phyloP scores from a whole-genome alignment of 23 red algal genomes.

The Agarophyton chilense region DNA sequence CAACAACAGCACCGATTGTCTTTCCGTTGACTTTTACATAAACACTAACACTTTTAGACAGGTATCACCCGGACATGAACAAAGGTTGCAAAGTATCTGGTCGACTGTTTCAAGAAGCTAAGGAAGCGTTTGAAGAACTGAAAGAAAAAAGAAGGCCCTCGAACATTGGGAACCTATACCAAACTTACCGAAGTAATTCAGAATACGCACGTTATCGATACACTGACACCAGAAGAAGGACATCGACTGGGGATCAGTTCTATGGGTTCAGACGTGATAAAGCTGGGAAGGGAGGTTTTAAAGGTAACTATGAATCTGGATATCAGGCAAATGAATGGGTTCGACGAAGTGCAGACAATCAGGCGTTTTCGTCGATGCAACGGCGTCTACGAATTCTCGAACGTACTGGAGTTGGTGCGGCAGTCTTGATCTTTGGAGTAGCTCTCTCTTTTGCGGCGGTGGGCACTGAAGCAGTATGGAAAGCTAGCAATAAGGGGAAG shows the following conservation, averaged over 20 bases:
- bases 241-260: not conserved
- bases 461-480: slow-evolving; percentile 45
- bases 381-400: not conserved
- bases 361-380: not conserved
- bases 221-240: not conserved
- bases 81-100: slow-evolving; percentile 30
- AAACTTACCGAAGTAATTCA: not conserved
- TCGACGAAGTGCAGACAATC: not conserved
- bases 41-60: slow-evolving; percentile 10
- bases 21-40: not conserved
- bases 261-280: slow-evolving; percentile 29
- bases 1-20: not conserved
- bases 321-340: slow-evolving; percentile 1
- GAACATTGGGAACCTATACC: not conserved
- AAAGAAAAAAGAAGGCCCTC: not conserved
- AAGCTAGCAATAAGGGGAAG: slow-evolving; percentile 38
- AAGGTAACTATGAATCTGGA: slow-evolving; percentile 1
- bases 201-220: slow-evolving; percentile 24
- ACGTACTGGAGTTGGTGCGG: slow-evolving; percentile 37
- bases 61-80: slow-evolving; percentile 56
- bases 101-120: slow-evolving; percentile 32
- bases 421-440: slow-evolving; percentile 15
- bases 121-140: slow-evolving; percentile 58
- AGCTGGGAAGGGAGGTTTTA: not conserved
- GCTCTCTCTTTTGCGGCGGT: slow-evolving; percentile 12